phyloP scores from a whole-genome alignment of 305 asterid species.

The Stenogyne calaminthoides region DNA sequence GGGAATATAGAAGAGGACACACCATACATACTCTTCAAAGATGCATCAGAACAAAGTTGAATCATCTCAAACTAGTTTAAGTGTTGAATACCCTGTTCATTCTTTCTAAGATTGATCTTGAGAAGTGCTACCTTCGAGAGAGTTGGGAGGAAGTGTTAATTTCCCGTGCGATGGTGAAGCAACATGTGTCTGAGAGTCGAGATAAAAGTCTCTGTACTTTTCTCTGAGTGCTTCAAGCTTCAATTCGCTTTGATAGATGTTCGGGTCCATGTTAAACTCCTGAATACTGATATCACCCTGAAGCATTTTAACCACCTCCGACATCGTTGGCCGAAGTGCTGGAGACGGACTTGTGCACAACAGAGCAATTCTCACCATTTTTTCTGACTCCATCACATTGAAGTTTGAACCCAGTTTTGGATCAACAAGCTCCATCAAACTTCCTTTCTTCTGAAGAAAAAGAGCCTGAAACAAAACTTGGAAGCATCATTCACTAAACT shows the following conservation, averaged over 20 bases:
- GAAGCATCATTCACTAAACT: not conserved
- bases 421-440: slow-evolving; percentile 50
- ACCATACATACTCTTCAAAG: not conserved
- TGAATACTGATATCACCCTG: slow-evolving; percentile 44
- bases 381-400: slow-evolving; percentile 38
- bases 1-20: not conserved
- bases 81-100: not conserved
- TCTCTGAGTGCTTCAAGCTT: slow-evolving; percentile 50
- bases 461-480: slow-evolving; percentile 42
- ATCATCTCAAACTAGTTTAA: not conserved
- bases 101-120: not conserved
- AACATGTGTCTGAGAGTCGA: no score
- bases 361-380: slow-evolving; percentile 49
- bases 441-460: slow-evolving; percentile 46
- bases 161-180: no score
- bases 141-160: no score
- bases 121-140: no score
- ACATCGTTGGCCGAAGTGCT: slow-evolving; percentile 63
- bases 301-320: slow-evolving; percentile 55
- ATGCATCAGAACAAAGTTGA: not conserved
- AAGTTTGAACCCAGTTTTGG: slow-evolving; percentile 40
- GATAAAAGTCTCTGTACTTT: slow-evolving; percentile 15
- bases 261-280: slow-evolving; percentile 45
- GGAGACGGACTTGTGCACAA: slow-evolving; percentile 62
- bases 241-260: slow-evolving; percentile 36